Conservation (phyloP, 495 filamentous ascomycete genomes). For the Talaromyces wortmannii region DNA sequence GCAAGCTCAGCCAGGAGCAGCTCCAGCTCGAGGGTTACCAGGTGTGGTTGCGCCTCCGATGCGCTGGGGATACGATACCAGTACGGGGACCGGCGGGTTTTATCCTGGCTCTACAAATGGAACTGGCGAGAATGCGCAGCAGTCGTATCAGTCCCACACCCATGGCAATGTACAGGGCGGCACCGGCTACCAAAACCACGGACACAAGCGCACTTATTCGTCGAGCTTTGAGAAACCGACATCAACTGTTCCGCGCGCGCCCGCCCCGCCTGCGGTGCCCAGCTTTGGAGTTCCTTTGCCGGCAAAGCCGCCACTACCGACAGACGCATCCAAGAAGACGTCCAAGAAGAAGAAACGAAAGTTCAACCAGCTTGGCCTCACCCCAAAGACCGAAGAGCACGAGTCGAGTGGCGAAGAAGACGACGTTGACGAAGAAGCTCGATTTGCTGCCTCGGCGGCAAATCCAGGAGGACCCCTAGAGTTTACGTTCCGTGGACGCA, state of each 20-base stretch:
- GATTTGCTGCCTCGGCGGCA: slow-evolving; percentile 25
- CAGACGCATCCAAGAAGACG: slow-evolving; percentile 27
- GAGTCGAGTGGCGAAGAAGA: slow-evolving; percentile 66
- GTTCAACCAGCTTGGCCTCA: slow-evolving; percentile 74
- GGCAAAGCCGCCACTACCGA: slow-evolving; percentile 52
- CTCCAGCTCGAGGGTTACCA: no score
- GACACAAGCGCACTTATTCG: slow-evolving; percentile 32
- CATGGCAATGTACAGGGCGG: slow-evolving; percentile 13
- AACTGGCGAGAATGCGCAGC: background rate
- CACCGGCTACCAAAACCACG: slow-evolving; percentile 31
- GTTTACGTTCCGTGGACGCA: slow-evolving; percentile 35
- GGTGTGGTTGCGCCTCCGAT: slow-evolving; percentile 50
- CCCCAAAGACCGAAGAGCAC: slow-evolving; percentile 64
- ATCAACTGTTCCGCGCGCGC: slow-evolving; percentile 27
- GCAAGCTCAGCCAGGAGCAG: background rate
- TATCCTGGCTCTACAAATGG: slow-evolving; percentile 6
- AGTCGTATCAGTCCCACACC: background rate
- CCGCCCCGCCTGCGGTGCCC: slow-evolving; percentile 51
- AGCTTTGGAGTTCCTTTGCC: slow-evolving; percentile 55
- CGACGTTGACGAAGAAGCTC: slow-evolving; percentile 62
- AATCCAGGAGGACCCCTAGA: slow-evolving; percentile 26
- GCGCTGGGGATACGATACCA: slow-evolving; percentile 47
- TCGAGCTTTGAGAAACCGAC: slow-evolving; percentile 37
- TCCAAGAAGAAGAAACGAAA: slow-evolving; percentile 70
- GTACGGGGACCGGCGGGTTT: slow-evolving; percentile 15